These are phyloP conservation scores for Diaporthe amygdali DNA, from an alignment of 2,329 filamentous ascomycete genomes.

Conservation along the genomic window DNA sequence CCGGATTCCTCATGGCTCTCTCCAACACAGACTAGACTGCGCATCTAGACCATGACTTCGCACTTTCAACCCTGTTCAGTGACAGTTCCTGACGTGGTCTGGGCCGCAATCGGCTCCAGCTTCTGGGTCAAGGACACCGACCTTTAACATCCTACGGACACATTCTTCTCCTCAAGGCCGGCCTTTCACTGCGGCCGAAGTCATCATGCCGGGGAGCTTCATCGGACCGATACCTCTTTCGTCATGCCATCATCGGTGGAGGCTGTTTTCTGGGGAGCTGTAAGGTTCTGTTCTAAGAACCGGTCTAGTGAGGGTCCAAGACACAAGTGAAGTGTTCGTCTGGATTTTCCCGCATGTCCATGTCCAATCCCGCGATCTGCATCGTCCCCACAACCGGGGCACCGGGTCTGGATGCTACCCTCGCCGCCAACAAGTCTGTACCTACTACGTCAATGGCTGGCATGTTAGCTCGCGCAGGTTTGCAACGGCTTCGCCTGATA, in stretches of 20 bases:
- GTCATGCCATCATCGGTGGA: constrained; percentile 10
- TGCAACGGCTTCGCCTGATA: not conserved
- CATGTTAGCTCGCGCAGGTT: not conserved
- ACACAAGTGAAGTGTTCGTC: constrained; percentile 5
- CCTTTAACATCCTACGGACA: not conserved
- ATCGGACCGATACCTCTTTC: constrained; percentile 4
- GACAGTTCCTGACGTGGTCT: not conserved
- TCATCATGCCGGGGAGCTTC: not conserved
- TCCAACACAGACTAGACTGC: not conserved
- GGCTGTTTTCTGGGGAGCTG: not conserved
- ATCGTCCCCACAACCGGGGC: not conserved
- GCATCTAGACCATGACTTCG: not conserved
- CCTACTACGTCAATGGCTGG: constrained; percentile 1
- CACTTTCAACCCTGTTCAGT: not conserved
- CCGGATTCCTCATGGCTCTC: not conserved
- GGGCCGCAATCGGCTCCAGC: not conserved
- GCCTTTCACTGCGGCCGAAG: not conserved
- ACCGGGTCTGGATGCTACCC: not conserved
- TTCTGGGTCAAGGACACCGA: not conserved
- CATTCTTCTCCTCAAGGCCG: not conserved
- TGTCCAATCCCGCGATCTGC: not conserved
- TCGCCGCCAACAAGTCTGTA: not conserved
- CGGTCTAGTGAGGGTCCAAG: constrained; percentile 1
- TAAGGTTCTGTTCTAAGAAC: not conserved
- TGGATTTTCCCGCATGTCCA: not conserved